Evolutionary conservation across 352 stramenopile genomes (phyloP).

Genomic region (Pythium diclinum): DNA sequence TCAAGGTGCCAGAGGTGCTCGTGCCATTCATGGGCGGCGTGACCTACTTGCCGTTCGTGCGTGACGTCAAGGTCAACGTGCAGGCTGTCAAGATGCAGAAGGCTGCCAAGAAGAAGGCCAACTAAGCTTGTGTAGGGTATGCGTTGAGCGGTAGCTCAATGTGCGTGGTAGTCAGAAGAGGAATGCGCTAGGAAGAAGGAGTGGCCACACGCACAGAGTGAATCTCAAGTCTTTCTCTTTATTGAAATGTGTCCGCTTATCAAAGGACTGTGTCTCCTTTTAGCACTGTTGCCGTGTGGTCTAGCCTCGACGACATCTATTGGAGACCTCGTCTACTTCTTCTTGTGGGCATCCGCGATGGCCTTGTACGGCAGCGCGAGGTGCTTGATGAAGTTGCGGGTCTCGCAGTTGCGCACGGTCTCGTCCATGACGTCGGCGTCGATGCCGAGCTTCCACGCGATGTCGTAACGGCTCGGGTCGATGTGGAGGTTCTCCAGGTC

Average conservation of each 20-base stretch:
- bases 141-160: not conserved
- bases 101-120: slow-evolving; percentile 90
- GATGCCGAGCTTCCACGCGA: slow-evolving; percentile 72
- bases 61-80: slow-evolving; percentile 89
- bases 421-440: slow-evolving; percentile 82
- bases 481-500: slow-evolving; percentile 74
- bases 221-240: no score
- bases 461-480: slow-evolving; percentile 68
- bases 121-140: slow-evolving; percentile 30
- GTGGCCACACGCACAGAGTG: not conserved
- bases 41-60: slow-evolving; percentile 98
- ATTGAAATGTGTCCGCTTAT: not conserved
- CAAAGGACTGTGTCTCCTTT: no score
- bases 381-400: slow-evolving; percentile 85
- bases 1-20: slow-evolving; percentile 96
- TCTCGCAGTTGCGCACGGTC: slow-evolving; percentile 71
- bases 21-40: slow-evolving; percentile 98
- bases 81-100: slow-evolving; percentile 96
- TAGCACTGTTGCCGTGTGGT: not conserved
- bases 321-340: not conserved
- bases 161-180: not conserved
- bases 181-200: not conserved
- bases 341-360: slow-evolving; percentile 28
- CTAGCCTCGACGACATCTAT: not conserved
- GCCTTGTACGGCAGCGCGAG: slow-evolving; percentile 75